Conservation (phyloP, 768 basidiomycete species). For the Fistulinella prunicolor region DNA sequence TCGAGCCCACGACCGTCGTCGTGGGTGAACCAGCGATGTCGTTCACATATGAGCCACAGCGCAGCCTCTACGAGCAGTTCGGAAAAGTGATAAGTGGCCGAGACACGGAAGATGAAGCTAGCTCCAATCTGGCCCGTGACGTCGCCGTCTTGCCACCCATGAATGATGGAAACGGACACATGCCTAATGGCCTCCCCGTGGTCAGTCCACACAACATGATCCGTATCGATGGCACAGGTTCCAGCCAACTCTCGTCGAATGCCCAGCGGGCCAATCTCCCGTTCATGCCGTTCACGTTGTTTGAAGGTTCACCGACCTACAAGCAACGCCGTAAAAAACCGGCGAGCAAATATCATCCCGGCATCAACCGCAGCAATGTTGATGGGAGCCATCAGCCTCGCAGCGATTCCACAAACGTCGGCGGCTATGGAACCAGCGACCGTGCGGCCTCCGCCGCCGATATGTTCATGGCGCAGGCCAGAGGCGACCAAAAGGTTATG, state of each 20-base stretch:
- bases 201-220: slow-evolving; percentile 15
- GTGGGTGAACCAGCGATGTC: slow-evolving; percentile 81
- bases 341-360: slow-evolving; percentile 34
- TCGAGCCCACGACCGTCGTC: slow-evolving; percentile 77
- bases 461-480: slow-evolving; percentile 61
- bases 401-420: slow-evolving; percentile 8
- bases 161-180: slow-evolving; percentile 14
- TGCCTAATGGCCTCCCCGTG: slow-evolving; percentile 9
- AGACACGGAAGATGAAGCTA: slow-evolving; percentile 36
- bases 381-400: slow-evolving; percentile 21
- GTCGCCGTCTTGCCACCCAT: slow-evolving; percentile 4
- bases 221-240: slow-evolving; percentile 26
- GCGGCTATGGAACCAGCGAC: slow-evolving; percentile 32
- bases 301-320: slow-evolving; percentile 84
- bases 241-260: slow-evolving; percentile 14
- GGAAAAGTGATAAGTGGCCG: slow-evolving; percentile 39
- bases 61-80: slow-evolving; percentile 89
- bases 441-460: slow-evolving; percentile 54
- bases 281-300: slow-evolving; percentile 68
- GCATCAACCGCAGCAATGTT: slow-evolving; percentile 24
- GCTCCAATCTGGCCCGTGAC: slow-evolving; percentile 33
- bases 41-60: slow-evolving; percentile 84
- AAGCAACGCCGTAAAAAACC: slow-evolving; percentile 85
- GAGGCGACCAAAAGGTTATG: slow-evolving; percentile 45
- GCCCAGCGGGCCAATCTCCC: slow-evolving; percentile 29